Base-by-base conservation (phyloP, 2,329 filamentous ascomycete genomes). In the Sclerotinia glacialis region DNA sequence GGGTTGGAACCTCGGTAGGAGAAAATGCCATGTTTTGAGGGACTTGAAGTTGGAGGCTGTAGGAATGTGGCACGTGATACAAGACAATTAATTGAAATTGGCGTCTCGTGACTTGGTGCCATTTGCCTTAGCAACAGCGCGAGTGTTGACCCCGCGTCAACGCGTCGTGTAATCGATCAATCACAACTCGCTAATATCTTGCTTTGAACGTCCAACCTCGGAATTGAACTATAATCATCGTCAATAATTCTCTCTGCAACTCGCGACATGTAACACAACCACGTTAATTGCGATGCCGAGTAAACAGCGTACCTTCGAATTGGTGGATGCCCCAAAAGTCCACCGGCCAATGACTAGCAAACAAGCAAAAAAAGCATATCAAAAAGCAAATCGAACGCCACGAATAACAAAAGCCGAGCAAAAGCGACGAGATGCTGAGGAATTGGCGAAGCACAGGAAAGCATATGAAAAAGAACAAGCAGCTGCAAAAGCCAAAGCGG, bases 401-500 rank as follows among this genome's bases (percentile, higher is more conserved):
- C 78, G 77, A 64, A 72, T 83, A 31, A 80, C 79, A 47, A 80
- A 79, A 63, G 73, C 71, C 1, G 75, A 77, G 52, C 75, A 75
- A 66, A 70, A 72, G 55, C 66, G 68, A 67, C 78, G 78, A 34
- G 81, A 83, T 68, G 76, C 77, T 67, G 78, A 80, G 31, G 74
- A 76, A 59, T 67, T 77, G 68, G 49, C 75, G 40, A 75, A 78
- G 56, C 80, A 83, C n/a, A 64, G 65, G 18, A 79, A 78, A 53
- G 83, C 87, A 68, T 83, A 85, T 70, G 83, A 85, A 66, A 72
- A 83, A 83, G 72, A 78, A 81, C 31, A 83, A 83, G 71, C 81
- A 79, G 74, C 83, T 81, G 71, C 78, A 3, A 82, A 82, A 67
- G 85, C 85, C 2, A 80, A 79, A 64, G 74, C 79, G 11, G 79